Percentiles rank a stretch among this genome's conserved stretches.
Conservation (phyloP, 2,329 filamentous ascomycete species). For the Hypoxylon rubiginosum region DNA sequence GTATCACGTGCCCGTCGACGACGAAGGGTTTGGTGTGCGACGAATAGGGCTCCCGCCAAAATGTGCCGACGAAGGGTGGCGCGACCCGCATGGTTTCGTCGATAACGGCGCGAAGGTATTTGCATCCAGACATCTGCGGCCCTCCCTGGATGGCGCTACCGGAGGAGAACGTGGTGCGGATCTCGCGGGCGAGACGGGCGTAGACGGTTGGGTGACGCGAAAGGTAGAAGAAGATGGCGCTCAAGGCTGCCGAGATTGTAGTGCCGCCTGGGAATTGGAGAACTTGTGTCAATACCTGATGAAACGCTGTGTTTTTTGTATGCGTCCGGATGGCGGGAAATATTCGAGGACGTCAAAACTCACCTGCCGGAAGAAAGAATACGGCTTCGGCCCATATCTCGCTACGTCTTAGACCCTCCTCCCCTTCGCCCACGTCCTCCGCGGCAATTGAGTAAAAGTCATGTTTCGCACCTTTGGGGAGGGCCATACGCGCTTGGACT, state of each 20-base stretch:
- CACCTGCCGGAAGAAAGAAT: constrained; percentile 13
- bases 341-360: neutral
- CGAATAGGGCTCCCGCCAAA: constrained; percentile 19
- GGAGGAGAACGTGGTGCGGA: constrained; percentile 9
- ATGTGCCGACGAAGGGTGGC: neutral
- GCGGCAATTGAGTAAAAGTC: constrained; percentile 28
- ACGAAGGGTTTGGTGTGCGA: neutral
- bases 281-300: too few relatives aligned
- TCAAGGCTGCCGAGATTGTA: constrained; percentile 7
- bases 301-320: neutral
- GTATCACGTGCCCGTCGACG: constrained; percentile 18
- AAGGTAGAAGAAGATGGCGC: constrained; percentile 27
- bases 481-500: constrained; percentile 14
- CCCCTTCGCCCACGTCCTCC: constrained; percentile 1
- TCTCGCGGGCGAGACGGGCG: constrained; percentile 13
- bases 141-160: constrained; percentile 15
- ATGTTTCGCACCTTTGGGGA: constrained; percentile 19
- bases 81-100: constrained; percentile 25
- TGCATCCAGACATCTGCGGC: constrained; percentile 7
- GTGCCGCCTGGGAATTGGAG: constrained; percentile 13
- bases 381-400: constrained; percentile 14
- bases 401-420: neutral
- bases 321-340: neutral
- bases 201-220: constrained; percentile 22
- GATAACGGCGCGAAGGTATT: constrained; percentile 18